Evolutionary conservation across 495 filamentous ascomycete genomes (phyloP).

Genomic region (Aspergillus carlsbadensis): DNA sequence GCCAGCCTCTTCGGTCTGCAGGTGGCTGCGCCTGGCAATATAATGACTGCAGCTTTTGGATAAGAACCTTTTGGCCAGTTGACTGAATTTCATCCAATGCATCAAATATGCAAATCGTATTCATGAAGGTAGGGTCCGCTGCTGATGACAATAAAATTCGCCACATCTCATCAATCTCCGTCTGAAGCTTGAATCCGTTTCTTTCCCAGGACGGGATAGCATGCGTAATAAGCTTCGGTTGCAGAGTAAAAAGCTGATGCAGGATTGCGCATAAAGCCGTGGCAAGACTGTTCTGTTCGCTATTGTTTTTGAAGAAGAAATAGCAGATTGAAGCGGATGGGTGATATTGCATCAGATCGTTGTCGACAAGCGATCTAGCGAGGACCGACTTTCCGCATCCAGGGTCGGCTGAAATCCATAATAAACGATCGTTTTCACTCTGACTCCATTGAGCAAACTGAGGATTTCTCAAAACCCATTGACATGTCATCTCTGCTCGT

Average conservation of each 20-base stretch:
- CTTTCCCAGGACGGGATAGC: conserved; percentile 23
- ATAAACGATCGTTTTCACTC: too few relatives aligned
- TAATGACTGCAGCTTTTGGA: conserved; percentile 21
- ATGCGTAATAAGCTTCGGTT: conserved; percentile 26
- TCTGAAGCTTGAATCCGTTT: conserved; percentile 16
- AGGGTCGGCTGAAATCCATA: conserved; percentile 46
- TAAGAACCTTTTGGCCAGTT: conserved; percentile 18
- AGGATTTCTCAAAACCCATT: too few relatives aligned
- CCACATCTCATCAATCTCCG: conserved; percentile 32
- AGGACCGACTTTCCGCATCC: conserved; percentile 49
- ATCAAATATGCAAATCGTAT: conserved; percentile 39
- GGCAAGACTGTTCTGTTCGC: conserved; percentile 30
- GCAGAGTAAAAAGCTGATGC: conserved; percentile 37
- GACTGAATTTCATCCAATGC: conserved; percentile 41
- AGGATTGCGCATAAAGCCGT: conserved; percentile 38
- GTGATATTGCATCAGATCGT: too few relatives aligned
- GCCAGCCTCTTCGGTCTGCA: conserved; percentile 4
- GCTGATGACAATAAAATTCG: conserved; percentile 24
- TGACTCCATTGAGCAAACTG: too few relatives aligned
- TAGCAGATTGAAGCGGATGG: conserved; percentile 36
- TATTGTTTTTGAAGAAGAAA: conserved; percentile 48
- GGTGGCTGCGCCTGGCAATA: not conserved
- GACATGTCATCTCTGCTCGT: too few relatives aligned
- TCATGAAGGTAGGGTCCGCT: conserved; percentile 16
- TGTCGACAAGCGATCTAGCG: conserved; percentile 30